Evolutionary conservation across 371 early-diverging fungal species (phyloP).

Genomic region (Lichtheimia ornata): DNA sequence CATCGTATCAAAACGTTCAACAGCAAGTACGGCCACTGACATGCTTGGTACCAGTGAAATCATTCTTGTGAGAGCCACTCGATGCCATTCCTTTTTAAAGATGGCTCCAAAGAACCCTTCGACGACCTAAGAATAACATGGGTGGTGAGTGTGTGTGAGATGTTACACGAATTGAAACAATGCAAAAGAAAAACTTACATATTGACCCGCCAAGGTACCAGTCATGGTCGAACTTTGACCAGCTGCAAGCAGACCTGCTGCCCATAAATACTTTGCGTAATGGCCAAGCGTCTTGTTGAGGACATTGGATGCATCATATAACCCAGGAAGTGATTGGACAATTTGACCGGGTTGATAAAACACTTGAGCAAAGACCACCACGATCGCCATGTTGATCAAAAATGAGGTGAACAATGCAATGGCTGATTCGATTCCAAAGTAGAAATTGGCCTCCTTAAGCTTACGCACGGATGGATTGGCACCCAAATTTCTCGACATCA

Average conservation of each 20-base stretch:
- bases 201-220: slow-evolving; percentile 76
- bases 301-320: slow-evolving; percentile 63
- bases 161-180: neutral
- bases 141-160: neutral
- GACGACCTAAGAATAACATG: slow-evolving; percentile 14
- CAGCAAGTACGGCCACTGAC: slow-evolving; percentile 63
- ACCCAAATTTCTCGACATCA: slow-evolving; percentile 61
- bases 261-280: slow-evolving; percentile 66
- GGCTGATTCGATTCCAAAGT: slow-evolving; percentile 65
- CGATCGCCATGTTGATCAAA: slow-evolving; percentile 72
- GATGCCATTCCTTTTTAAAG: slow-evolving; percentile 71
- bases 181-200: slow-evolving; percentile 38
- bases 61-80: slow-evolving; percentile 62
- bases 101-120: slow-evolving; percentile 68
- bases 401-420: slow-evolving; percentile 67
- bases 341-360: slow-evolving; percentile 47
- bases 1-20: slow-evolving; percentile 64
- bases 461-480: slow-evolving; percentile 44
- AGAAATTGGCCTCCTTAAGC: slow-evolving; percentile 67
- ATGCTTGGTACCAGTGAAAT: slow-evolving; percentile 71
- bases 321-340: slow-evolving; percentile 34
- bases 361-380: slow-evolving; percentile 67
- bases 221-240: slow-evolving; percentile 80
- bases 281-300: slow-evolving; percentile 57
- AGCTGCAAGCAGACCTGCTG: slow-evolving; percentile 68